Evolutionary conservation across 2,329 filamentous ascomycete genomes (phyloP), one percentile per base, ranked within the genome.

Genomic region (Xylariaceae sp.): DNA sequence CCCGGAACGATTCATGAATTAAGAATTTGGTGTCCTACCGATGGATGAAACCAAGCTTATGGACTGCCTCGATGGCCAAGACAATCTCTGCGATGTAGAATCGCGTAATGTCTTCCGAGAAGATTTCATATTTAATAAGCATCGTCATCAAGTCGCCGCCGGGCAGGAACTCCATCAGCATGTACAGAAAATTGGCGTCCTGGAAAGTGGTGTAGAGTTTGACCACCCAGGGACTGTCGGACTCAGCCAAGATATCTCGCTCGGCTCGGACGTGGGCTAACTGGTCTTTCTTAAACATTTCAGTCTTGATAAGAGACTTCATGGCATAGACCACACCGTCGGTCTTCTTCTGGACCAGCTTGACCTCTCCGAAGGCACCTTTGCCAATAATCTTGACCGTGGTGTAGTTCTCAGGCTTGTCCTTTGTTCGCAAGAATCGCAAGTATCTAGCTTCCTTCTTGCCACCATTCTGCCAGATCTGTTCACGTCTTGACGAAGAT

Each of bases 221-320:
- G 68, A 99, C 95, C 16, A 99, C 91, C 95, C 95, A 99, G 4
- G 95, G 93, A 71, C 95, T 98, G 81, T 99, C 95, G n/a, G 93
- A 96, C 74, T 99, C 96, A 60, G 95, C 95, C 62, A 99, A 81
- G 66, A 99, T 98, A 74, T 99, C 95, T 82, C 95, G 88, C 78
- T 99, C 95, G 50, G 95, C 93, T 62, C 96, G 92, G 58, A 99
- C 95, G 77, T 99, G 95, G 18, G 95, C 95, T 59, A 99, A 80
- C 75, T 99, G 95, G 71, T 99, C 95, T 77, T 96, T 97, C 79
- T 96, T 97, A 80, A 97, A 97, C 95, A 99, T 99, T 76, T 99
- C 95, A 47, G 91, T 92, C 81, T 99, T 99, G 75, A 99, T 91
- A 65, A 99, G 81, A 44, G 93, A 98, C 80, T 99, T 99, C 81